Evolutionary conservation across 2,329 filamentous ascomycete species (phyloP), one percentile per base, ranked within the genome.

Genomic region (Paramyrothecium sp.): DNA sequence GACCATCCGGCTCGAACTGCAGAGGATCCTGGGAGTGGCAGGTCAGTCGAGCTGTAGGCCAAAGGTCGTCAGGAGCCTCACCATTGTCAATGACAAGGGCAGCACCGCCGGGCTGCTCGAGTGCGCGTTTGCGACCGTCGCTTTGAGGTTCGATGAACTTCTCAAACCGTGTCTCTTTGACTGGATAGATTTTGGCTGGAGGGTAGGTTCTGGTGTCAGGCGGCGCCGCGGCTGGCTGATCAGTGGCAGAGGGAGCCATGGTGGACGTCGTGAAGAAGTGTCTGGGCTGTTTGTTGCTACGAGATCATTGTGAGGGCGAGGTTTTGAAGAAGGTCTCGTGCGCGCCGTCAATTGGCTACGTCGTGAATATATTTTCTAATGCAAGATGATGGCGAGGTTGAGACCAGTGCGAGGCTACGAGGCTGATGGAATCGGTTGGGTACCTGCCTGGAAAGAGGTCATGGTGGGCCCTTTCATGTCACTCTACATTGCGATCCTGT

Each of bases 71-170:
- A 49, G 48, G 20, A 51, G 46, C 51, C 75, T 59, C 77, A 96
- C 93, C 95, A 89, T 97, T 97, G 78, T 99, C 95, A 70, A 99
- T 98, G 61, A 99, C 91, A 68, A 99, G 97, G 53, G 92, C 91
- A 54, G 88, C 90, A 50, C 79, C 77, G 57, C 78, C 81, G 17
- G 81, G 73, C 20, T 82, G 76, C 56, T 84, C 76, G 53, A 84
- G 81, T 59, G 91, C 93, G 64, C 83, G 81, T 66, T 85, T 81
- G 69, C 89, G 92, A 51, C 90, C 91, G 67, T 94, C 88, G 10
- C 80, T 76, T 65, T 84, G 78, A 2, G 81, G 74, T 30, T 79
- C 73, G 41, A 83, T 74, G 56, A 75, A 81, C 59, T 80, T 80
- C 60, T 87, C 84, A 67, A 88, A 88, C 61, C 77, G 81, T 58